phyloP scores from a whole-genome alignment of 257 asterid species.

The Linderniella brevidens region DNA sequence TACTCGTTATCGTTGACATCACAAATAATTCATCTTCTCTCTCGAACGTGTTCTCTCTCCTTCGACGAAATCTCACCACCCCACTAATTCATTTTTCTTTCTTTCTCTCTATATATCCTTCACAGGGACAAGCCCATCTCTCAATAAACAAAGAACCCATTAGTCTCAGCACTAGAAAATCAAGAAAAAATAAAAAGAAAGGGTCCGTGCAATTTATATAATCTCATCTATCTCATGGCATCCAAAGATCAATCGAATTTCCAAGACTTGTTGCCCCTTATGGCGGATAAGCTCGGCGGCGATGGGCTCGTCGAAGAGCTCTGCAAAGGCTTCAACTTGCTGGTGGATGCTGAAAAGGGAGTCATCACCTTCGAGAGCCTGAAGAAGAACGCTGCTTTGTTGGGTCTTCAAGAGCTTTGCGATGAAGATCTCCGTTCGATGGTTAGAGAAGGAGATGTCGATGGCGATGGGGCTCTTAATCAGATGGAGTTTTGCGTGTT shows the following conservation, averaged over 20 bases:
- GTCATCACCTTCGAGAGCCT: not conserved
- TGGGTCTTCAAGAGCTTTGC: not conserved
- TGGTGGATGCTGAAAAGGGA: not conserved
- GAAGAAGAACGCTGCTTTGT: not conserved
- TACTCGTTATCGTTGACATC: too few relatives aligned
- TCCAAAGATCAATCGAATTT: not conserved
- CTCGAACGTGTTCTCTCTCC: too few relatives aligned
- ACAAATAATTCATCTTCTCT: too few relatives aligned
- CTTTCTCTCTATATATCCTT: too few relatives aligned
- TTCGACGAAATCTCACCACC: too few relatives aligned
- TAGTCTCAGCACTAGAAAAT: too few relatives aligned
- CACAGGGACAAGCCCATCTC: too few relatives aligned
- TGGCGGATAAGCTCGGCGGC: not conserved
- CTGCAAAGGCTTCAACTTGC: not conserved
- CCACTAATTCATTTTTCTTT: too few relatives aligned
- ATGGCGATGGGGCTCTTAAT: constrained; percentile 2
- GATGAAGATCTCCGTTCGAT: not conserved
- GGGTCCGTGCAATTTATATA: too few relatives aligned
- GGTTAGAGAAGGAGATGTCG: not conserved
- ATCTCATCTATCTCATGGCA: too few relatives aligned
- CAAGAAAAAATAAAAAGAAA: too few relatives aligned
- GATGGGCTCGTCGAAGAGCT: not conserved
- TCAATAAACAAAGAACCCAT: too few relatives aligned
- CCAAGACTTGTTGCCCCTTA: not conserved
- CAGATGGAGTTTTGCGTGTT: constrained; percentile 1